Evolutionary conservation across 371 early-diverging fungal species (phyloP), one percentile per base, ranked within the genome.

Genomic region (Phascolomyces articulosus): DNA sequence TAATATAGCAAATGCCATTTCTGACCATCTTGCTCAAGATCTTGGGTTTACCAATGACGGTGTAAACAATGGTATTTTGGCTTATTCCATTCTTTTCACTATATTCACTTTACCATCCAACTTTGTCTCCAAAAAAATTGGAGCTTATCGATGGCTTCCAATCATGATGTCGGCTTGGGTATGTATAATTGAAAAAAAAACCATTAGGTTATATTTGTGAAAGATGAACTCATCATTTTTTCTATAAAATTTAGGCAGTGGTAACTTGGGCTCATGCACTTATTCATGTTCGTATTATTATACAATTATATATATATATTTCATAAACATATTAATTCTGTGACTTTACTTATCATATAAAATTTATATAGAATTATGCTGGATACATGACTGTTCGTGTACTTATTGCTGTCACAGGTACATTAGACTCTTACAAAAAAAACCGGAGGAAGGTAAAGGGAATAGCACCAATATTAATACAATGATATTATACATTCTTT

Each of bases 101-200:
- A 48, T 74, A 11, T 65, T 74, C 28, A 73, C 81, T 0, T 40
- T 87, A 2, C 74, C 80, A 1, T 78, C 84, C 40, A 81, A 77
- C 44, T 71, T 84, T 57, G 65, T 87, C 56, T 84, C 80, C 20
- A 84, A 84, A 31, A 68, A 73, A 10, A 65, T 83, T 26, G 87
- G 87, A 16, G 74, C 88, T 3, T 84, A 86, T 57, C 60, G 75
- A 10, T 84, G 85, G 78, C 83, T 88, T 47, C 87, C 88, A 0
- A 69, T 85, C 38, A 67, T 89, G 21, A 88, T 89, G 87, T 68
- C 64, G 23, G 53, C 80, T 34, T 89, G 90, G n/a, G n/a, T n/a
- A n/a, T n/a, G n/a, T n/a, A n/a, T n/a, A n/a, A n/a, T n/a, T n/a
- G n/a, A 87, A 87, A 86, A 11, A 24, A 9, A 9, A 15, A 15